Base-by-base conservation (phyloP, 192 early-diverging fungal genomes). In the Rhizophagus prolifer region DNA sequence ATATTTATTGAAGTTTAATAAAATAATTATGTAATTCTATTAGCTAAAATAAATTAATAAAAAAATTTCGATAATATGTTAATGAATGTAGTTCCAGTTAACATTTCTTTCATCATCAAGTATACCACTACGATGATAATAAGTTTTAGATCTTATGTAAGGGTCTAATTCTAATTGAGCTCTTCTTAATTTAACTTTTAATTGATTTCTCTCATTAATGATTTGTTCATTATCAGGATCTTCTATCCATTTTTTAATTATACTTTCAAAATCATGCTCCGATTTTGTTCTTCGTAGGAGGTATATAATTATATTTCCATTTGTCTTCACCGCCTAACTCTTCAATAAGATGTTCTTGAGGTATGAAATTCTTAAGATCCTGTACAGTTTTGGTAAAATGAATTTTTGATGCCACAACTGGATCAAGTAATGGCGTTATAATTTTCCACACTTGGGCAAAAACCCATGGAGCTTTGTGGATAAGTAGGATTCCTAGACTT, bases 401-500 rank as follows among this genome's bases (percentile, higher is more conserved):
- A 76, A 97, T 90, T 80, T 97, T 97, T 58, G 86, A 84, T 36
- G 90, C 95, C 2, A 97, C 96, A 19, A 96, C 93, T 31, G 96
- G 94, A 78, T 97, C 96, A 13, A 97, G 85, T 76, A 95, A 82
- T 38, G 93, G 92, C 60, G 89, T 83, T 74, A 97, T 92, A 59
- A 96, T 78, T 61, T 88, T 88, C 96, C 96, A 97, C 66, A 94
- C 84, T 63, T 89, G 90, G 73, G 89, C 85, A 80, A 97, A 97
- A 46, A 97, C 86, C 91, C 94, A 97, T 31, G 95, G 94, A 1
- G 95, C 94, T 70, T 91, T 89, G 80, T 96, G 93, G 54, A 97
- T 90, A 9, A 96, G 85, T 50, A 90, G 89, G 9, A 87, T 80
- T 46, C 94, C 96, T 7, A 97, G 87, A 19, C 88, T 91, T 79